Conservation (phyloP, 2,329 filamentous ascomycete species). For the Arachnomyces sp. region DNA sequence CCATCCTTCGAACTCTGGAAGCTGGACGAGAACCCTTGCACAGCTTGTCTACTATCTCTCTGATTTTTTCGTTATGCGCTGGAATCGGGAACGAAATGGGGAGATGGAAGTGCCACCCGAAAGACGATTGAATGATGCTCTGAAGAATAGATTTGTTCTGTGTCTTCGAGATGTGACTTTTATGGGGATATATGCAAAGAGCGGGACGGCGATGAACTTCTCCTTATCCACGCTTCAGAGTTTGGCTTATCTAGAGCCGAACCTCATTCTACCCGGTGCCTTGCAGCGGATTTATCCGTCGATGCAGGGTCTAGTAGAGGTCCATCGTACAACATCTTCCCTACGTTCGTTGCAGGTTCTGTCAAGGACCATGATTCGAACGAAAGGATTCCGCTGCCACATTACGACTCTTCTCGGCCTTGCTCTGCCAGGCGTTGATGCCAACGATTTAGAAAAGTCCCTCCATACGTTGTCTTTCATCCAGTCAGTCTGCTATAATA, state of each 20-base stretch:
- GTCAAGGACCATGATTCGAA: constrained; percentile 80
- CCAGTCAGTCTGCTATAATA: constrained; percentile 90
- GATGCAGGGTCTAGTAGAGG: constrained; percentile 91
- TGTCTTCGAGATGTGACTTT: constrained; percentile 88
- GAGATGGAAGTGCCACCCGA: constrained; percentile 81
- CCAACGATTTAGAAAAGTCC: constrained; percentile 95
- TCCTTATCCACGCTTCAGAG: constrained; percentile 85
- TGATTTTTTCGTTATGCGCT: constrained; percentile 94
- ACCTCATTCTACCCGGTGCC: constrained; percentile 84
- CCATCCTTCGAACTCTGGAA: constrained; percentile 90
- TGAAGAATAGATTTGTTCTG: constrained; percentile 84
- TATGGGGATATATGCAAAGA: constrained; percentile 98
- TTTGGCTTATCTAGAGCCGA: constrained; percentile 81
- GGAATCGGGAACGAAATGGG: constrained; percentile 89
- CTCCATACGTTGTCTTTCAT: constrained; percentile 91
- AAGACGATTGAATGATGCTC: constrained; percentile 66
- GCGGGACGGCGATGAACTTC: constrained; percentile 81
- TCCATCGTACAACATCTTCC: constrained; percentile 91
- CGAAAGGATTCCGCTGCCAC: constrained; percentile 94
- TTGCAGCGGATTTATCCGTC: constrained; percentile 95
- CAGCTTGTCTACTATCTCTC: constrained; percentile 88
- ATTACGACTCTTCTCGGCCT: constrained; percentile 89
- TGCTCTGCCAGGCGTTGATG: constrained; percentile 89
- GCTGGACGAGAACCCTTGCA: constrained; percentile 82
- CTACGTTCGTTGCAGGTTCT: constrained; percentile 87